Evolutionary conservation across 2,329 filamentous ascomycete genomes (phyloP).

Genomic region (Chalaropsis thielavioides): DNA sequence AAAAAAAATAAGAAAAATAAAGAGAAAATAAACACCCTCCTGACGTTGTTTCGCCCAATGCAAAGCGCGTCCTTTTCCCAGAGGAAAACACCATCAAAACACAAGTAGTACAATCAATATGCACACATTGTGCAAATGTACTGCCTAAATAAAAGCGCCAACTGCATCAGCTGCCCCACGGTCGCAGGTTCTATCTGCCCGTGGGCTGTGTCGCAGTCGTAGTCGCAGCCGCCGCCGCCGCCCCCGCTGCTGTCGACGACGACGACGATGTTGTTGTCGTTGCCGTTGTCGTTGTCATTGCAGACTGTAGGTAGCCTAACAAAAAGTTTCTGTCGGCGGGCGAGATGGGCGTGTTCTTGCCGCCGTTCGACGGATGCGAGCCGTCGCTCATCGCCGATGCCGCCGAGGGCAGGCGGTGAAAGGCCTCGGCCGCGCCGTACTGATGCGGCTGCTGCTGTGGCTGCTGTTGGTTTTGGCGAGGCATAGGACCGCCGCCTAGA

Average conservation of each 20-base stretch:
- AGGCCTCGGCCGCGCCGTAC: slow-evolving; percentile 7
- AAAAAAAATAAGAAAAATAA: not conserved
- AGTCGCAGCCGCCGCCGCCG: slow-evolving; percentile 18
- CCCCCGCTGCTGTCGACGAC: slow-evolving; percentile 4
- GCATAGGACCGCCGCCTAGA: not conserved
- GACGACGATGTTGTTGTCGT: slow-evolving; percentile 17
- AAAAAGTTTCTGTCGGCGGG: slow-evolving; percentile 63
- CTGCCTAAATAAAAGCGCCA: not conserved
- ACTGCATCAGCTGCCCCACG: not conserved
- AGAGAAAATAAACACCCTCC: not conserved
- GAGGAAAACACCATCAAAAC: not conserved
- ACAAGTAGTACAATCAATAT: not conserved
- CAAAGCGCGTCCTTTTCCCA: not conserved
- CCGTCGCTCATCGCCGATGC: slow-evolving; percentile 28
- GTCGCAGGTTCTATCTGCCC: slow-evolving; percentile 1
- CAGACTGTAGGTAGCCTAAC: slow-evolving; percentile 55
- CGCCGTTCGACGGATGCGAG: slow-evolving; percentile 27
- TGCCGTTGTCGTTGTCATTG: slow-evolving; percentile 25
- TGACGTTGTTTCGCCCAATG: too few relatives aligned
- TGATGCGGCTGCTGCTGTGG: not conserved
- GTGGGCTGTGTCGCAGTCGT: not conserved
- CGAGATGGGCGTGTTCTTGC: slow-evolving; percentile 40
- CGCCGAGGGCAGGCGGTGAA: slow-evolving; percentile 32
- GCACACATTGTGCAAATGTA: not conserved
- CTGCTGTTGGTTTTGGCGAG: not conserved